These are phyloP conservation scores for Brassica cretica DNA, from an alignment of 345 rosid genomes.

Conservation along the genomic window DNA sequence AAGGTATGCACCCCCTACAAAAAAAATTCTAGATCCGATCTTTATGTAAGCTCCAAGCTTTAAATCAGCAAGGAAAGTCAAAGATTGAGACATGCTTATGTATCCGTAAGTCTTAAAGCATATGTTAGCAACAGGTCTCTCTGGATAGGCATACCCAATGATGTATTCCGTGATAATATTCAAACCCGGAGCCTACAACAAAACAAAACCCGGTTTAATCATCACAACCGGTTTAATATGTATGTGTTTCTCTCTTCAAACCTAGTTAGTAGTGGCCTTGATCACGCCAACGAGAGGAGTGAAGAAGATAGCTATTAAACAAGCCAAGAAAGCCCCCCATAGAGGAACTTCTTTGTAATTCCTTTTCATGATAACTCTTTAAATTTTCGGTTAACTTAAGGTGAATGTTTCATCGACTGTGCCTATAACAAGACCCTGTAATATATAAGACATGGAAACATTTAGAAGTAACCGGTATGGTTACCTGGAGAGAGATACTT, in stretches of 20 bases:
- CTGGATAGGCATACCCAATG: slow-evolving; percentile 79
- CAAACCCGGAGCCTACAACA: slow-evolving; percentile 58
- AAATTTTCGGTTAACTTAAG: too few species aligned
- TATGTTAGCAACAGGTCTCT: slow-evolving; percentile 85
- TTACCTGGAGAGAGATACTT: slow-evolving; percentile 77
- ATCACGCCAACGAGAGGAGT: slow-evolving; percentile 86
- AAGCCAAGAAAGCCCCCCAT: slow-evolving; percentile 87
- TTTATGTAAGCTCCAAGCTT: slow-evolving; percentile 92
- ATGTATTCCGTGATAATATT: slow-evolving; percentile 80
- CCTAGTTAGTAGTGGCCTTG: slow-evolving; percentile 74
- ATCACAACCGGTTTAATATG: neutral
- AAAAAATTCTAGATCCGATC: slow-evolving; percentile 61
- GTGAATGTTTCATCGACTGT: neutral
- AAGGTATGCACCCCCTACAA: too few species aligned
- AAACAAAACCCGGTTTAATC: neutral
- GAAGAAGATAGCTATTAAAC: slow-evolving; percentile 68
- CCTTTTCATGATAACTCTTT: slow-evolving; percentile 53
- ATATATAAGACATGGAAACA: neutral
- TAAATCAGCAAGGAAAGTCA: slow-evolving; percentile 66
- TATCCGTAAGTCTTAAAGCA: slow-evolving; percentile 92
- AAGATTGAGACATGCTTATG: slow-evolving; percentile 77
- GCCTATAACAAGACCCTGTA: neutral
- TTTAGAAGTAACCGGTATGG: neutral
- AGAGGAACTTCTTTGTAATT: slow-evolving; percentile 62
- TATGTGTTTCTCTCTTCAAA: neutral